Evolutionary conservation across 352 stramenopile species (phyloP).

Genomic region (Pythium utonaiense): DNA sequence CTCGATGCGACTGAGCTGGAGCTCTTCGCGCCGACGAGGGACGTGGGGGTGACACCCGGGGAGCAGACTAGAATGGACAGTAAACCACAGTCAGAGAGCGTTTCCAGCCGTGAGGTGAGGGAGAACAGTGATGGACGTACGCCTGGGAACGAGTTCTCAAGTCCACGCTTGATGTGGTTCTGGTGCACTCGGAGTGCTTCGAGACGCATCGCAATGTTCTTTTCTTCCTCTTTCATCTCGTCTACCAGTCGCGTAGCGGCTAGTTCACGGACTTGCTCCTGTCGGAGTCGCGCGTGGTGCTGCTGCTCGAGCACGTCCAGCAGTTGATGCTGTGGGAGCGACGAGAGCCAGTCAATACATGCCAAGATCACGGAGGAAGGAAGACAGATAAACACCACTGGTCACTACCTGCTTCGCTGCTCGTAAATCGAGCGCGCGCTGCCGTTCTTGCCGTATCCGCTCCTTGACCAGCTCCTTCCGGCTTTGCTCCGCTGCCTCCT

Average conservation of each 20-base stretch:
- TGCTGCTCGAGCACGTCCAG: slow-evolving; percentile 33
- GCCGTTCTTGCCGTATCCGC: slow-evolving; percentile 43
- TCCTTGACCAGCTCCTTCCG: slow-evolving; percentile 36
- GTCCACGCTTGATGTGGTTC: slow-evolving; percentile 32
- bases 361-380: neutral
- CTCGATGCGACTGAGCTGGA: neutral
- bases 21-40: slow-evolving; percentile 3
- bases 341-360: neutral
- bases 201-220: slow-evolving; percentile 42
- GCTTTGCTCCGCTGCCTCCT: slow-evolving; percentile 36
- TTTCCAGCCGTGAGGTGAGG: too few relatives aligned
- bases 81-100: too few relatives aligned
- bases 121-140: slow-evolving; percentile 6
- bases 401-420: slow-evolving; percentile 43
- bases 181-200: slow-evolving; percentile 60
- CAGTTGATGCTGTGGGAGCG: slow-evolving; percentile 31
- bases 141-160: slow-evolving; percentile 5
- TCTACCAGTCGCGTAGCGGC: slow-evolving; percentile 34
- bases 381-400: too few relatives aligned
- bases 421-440: slow-evolving; percentile 31
- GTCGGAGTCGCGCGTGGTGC: slow-evolving; percentile 32
- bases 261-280: slow-evolving; percentile 40
- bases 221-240: slow-evolving; percentile 57
- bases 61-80: neutral
- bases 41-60: neutral